Base-by-base conservation (phyloP, 1,284 basidiomycete species). In the Heterobasidion irregulare region DNA sequence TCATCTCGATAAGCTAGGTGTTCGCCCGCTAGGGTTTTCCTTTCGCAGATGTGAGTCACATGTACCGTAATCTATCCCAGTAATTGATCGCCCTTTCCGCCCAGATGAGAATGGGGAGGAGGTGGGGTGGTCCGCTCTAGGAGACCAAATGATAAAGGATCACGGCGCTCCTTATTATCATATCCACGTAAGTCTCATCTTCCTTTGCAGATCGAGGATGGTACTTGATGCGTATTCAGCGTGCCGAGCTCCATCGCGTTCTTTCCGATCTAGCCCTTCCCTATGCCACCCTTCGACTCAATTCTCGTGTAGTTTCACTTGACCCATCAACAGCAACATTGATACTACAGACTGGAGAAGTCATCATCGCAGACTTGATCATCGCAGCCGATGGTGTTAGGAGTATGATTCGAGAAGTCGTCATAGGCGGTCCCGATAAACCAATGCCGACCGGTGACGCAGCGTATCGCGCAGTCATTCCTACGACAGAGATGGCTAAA, bases 391-490 rank as follows among this genome's bases (percentile, higher is more conserved):
- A 78, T 56, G 75, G 76, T 45, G 69, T 78, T 36, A 70, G 79
- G 63, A 84, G 82, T 60, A 60, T 75, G 47, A 66, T 82, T 7
- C 76, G 84, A 52, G 68, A 75, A 47, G 67, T 72, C 7, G 75
- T 83, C 7, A 62, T 70, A 7, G 70, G 68, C 0, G 55, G 62
- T n/a, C 59, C 60, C 13, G 69, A 65, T 51, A 62, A 61, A 1
- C 70, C 71, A 0, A 60, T 61, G 34, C 68, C 78, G 8, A 83
- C 82, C 0, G 82, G 81, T 1, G 82, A 85, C 61, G 77, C 80
- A 57, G 63, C 68, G 63, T 66, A 83, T 61, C 57, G 82, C 70
- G 63, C 76, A 59, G 64, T 78, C 16, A 71, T 84, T 18, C 74
- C 77, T 2, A 71, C 78, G 0, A 66, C 68, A 8, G 60, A 69